Base-by-base conservation (phyloP, 1,284 basidiomycete genomes). In the Hymenochaete sp. region DNA sequence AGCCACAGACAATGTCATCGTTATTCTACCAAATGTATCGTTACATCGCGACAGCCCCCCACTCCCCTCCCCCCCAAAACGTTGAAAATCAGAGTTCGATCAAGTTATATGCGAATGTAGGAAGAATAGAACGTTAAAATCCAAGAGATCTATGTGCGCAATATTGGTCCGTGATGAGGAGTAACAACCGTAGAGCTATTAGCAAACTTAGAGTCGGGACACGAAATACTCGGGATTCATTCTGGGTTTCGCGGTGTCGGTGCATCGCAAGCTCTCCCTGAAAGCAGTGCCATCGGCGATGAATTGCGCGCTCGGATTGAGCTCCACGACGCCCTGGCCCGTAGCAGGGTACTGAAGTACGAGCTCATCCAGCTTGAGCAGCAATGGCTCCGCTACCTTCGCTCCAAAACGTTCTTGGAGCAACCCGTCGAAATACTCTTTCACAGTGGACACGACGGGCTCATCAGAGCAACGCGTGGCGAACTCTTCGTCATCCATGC, bases 241-340 rank as follows among this genome's bases (percentile, higher is more conserved):
- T n/a, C n/a, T n/a, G n/a, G 82, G 75, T 31, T 65, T 70, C n/a
- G 78, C 71, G 51, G 67, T 64, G 18, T 67, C 65, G 2, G 78
- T 71, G n/a, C 65, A 58, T 43, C 55, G 56, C 38, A 95, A 62
- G 6, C 66, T 57, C 25, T 73, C 70, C 67, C 82, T 92, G 72
- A 93, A 93, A 19, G 59, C 62, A 45, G 75, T 66, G n/a, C 81
- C 62, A 57, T 93, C 82, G 47, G 79, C 62, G 47, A 93, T 77
- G 49, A 72, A 72, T 8, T 75, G 74, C 10, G 77, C 81, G 19
- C 71, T 69, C 2, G 68, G 64, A 44, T 67, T 62, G 24, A 77
- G 60, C 22, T 56, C 62, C 38, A 75, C 71, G 32, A 68, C 67
- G 42, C 66, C 68, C 53, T 77, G 75, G 8, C 66, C 72, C 11